These are phyloP conservation scores for Syncephalastrum contaminatum DNA, from an alignment of 371 early-diverging fungal genomes.

Conservation along the genomic window DNA sequence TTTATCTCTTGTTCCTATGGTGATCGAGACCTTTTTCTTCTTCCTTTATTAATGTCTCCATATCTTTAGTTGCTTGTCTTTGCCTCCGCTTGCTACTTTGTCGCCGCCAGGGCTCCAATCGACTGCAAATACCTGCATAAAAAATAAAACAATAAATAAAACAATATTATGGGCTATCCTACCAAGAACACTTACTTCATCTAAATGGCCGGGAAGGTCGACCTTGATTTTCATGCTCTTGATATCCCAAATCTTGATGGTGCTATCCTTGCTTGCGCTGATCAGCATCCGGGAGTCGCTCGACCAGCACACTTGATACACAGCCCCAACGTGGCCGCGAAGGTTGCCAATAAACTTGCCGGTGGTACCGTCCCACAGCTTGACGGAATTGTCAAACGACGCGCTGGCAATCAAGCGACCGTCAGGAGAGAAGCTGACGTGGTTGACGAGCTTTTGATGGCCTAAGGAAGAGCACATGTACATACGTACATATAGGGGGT, in stretches of 20 bases:
- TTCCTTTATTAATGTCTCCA: conserved; percentile 45
- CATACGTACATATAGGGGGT: too few relatives aligned
- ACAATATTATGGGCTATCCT: neutral
- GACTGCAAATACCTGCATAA: conserved; percentile 79
- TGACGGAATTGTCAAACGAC: conserved; percentile 97
- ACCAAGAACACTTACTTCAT: conserved; percentile 55
- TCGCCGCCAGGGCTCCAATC: conserved; percentile 96
- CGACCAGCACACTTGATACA: conserved; percentile 94
- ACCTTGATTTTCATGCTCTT: conserved; percentile 82
- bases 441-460: conserved; percentile 97
- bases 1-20: too few relatives aligned
- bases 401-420: conserved; percentile 92
- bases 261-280: conserved; percentile 91
- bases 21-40: too few relatives aligned
- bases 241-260: conserved; percentile 93
- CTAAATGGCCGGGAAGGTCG: conserved; percentile 95
- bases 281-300: conserved; percentile 89
- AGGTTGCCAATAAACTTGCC: conserved; percentile 93
- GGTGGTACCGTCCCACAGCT: conserved; percentile 93
- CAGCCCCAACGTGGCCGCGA: conserved; percentile 92
- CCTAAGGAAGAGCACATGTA: conserved; percentile 35
- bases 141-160: neutral
- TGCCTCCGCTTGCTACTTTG: conserved; percentile 90
- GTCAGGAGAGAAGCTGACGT: conserved; percentile 92
- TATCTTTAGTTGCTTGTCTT: conserved; percentile 88